Percentiles rank a stretch among this genome's conserved stretches.
Evolutionary conservation across 306 rosid species (phyloP).

Genomic region (Malus asiatica): DNA sequence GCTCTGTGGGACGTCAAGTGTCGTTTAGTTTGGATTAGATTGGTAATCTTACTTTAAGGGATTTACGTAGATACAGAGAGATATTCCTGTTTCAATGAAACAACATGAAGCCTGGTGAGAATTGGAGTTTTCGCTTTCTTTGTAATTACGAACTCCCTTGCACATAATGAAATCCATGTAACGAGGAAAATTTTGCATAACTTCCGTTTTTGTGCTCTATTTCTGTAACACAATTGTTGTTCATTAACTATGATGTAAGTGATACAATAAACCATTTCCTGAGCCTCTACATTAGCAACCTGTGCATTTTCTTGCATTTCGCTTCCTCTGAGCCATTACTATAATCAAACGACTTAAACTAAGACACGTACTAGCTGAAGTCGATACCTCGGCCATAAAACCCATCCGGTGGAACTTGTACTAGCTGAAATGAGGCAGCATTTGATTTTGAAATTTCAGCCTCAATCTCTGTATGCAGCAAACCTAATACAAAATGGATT

Average conservation of each 20-base stretch:
- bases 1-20: conserved; percentile 16
- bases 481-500: conserved; percentile 20
- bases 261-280: background rate
- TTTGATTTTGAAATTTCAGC: conserved; percentile 7
- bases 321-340: no score
- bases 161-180: background rate
- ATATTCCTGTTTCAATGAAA: background rate
- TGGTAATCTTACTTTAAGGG: background rate
- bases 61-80: background rate
- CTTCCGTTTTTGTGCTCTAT: background rate
- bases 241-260: background rate
- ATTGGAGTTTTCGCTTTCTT: background rate
- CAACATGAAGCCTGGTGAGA: background rate
- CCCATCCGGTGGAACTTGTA: conserved; percentile 4
- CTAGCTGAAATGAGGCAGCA: conserved; percentile 4
- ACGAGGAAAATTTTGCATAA: background rate
- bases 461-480: conserved; percentile 30
- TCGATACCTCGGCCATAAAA: background rate
- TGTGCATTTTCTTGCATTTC: no score
- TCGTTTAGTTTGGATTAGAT: background rate
- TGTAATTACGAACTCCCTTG: background rate
- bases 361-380: background rate
- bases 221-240: no score
- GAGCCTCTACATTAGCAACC: no score
- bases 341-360: no score